Base-by-base conservation (phyloP, 805 yeast species). In the Yarrowia deformans region DNA sequence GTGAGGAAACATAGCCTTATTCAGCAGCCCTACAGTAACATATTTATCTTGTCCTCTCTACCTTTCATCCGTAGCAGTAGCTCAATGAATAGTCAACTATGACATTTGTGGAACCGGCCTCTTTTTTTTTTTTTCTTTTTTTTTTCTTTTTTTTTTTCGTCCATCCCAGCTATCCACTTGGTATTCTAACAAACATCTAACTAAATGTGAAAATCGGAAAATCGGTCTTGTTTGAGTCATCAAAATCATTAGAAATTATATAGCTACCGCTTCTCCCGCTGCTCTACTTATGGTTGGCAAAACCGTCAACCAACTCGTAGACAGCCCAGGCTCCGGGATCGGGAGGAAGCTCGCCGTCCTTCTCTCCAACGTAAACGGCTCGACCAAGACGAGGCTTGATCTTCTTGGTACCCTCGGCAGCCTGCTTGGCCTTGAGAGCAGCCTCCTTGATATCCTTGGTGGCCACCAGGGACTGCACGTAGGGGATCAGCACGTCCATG, bases 371-470 rank as follows among this genome's bases (percentile, higher is more conserved):
- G 77, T 93, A 94, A 5, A 96, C 89, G n/a, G 98, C 97, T 75
- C 98, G 86, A 39, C 98, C 98, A 73, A 94, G 91, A 73, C 89
- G 88, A 50, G 98, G 97, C 72, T 86, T 88, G 72, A 90, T 79
- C 46, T 86, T 81, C 66, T 88, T 87, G 0, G 98, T 93, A 4
- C 84, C 79, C 56, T 90, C 88, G 32, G 97, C 94, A 63, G 97
- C 97, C 48, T 84, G 80, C 50, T 68, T 81, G 13, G 96, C 97
- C 12, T 91, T 92, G 40, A 80, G 74, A 18, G 87, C 85, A 5
- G 97, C 97, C 54, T 81, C 80, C 10, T 74, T 72, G 46, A 91
- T 77, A 73, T 89, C 89, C 6, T 81, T 79, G 0, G 89, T 79
- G 12, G 80, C 72, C 3, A 79, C 73, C 42, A 91, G 85, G 9